Evolutionary conservation across 1,284 basidiomycete genomes (phyloP).

Genomic region (Leccinum ponderosum): DNA sequence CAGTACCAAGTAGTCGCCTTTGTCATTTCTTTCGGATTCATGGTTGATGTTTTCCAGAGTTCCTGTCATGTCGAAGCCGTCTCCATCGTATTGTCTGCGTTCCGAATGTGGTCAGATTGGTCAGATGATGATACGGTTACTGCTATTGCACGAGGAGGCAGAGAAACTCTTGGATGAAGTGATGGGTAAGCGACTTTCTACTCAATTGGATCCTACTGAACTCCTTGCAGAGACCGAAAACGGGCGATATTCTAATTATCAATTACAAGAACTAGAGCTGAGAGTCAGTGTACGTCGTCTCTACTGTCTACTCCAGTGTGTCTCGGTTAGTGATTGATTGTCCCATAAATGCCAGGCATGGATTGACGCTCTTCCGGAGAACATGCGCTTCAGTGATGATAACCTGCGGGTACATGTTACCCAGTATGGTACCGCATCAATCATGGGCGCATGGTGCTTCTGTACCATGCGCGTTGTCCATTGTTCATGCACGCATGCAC

Average conservation of each 20-base stretch:
- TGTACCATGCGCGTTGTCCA: slow-evolving; percentile 70
- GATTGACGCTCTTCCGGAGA: slow-evolving; percentile 61
- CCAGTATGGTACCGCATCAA: slow-evolving; percentile 76
- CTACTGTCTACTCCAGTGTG: background rate
- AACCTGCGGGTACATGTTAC: slow-evolving; percentile 61
- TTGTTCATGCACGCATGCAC: slow-evolving; percentile 60
- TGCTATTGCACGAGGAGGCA: slow-evolving; percentile 60
- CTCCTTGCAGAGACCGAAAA: background rate
- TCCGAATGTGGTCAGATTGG: slow-evolving; percentile 55
- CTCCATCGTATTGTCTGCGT: slow-evolving; percentile 38
- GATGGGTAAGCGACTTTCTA: slow-evolving; percentile 18
- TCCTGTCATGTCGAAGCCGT: slow-evolving; percentile 52
- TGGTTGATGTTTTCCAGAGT: slow-evolving; percentile 46
- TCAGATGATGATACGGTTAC: slow-evolving; percentile 52
- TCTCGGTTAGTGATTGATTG: slow-evolving; percentile 5
- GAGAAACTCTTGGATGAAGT: slow-evolving; percentile 48
- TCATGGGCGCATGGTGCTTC: slow-evolving; percentile 76
- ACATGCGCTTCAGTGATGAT: slow-evolving; percentile 66
- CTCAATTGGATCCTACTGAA: too few species aligned
- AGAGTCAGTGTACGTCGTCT: slow-evolving; percentile 25
- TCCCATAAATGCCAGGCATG: slow-evolving; percentile 48
- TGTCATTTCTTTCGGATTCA: slow-evolving; percentile 3
- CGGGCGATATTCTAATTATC: background rate
- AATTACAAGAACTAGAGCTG: slow-evolving; percentile 24
- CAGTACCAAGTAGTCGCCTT: slow-evolving; percentile 51